Base-by-base conservation (phyloP, 352 stramenopile species). In the Pythium brachiatum region DNA sequence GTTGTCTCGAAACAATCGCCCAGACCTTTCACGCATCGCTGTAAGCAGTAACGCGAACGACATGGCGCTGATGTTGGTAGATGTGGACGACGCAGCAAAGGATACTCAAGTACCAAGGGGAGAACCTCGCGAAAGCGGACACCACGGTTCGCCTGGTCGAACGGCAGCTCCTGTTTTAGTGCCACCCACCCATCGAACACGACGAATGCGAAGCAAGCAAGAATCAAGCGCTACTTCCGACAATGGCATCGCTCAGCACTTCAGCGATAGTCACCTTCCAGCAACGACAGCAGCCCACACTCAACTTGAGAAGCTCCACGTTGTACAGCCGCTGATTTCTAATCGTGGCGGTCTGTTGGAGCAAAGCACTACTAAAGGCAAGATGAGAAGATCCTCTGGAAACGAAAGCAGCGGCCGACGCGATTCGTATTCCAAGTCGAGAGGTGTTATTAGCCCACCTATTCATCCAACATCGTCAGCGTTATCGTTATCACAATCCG, bases 311-410 rank as follows among this genome's bases (percentile, higher is more conserved):
- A 54, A 36, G 47, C 47, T 72, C 15, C 47, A 32, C 18, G 60
- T 72, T 29, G 54, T 57, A 25, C 65, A 59, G 60, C 65, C 48
- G 4, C 21, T 56, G 18, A 25, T 72, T 1, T 48, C 34, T 25
- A 3, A 4, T 38, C 12, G 25, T 8, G 8, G 5, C 9, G 47
- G 21, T 8, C 15, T 21, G 36, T 1, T 21, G 36, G 36, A 44
- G 36, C 15, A 44, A 44, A 8, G 16, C 3, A 21, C 21, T 4
- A 7, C 16, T 13, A 18, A 3, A 44, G 15, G 36, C 36, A 20
- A 44, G 36, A 3, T 13, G 16, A 44, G 36, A 18, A 20, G 21
- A 13, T 44, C 36, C 9, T 44, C 36, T 44, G 36, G 13, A 21
- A 20, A 21, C 36, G 36, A 44, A 20, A 21, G 44, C 44, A 52